Conservation (phyloP, 1,284 basidiomycete species). For the Cystobasidium pallidum region DNA sequence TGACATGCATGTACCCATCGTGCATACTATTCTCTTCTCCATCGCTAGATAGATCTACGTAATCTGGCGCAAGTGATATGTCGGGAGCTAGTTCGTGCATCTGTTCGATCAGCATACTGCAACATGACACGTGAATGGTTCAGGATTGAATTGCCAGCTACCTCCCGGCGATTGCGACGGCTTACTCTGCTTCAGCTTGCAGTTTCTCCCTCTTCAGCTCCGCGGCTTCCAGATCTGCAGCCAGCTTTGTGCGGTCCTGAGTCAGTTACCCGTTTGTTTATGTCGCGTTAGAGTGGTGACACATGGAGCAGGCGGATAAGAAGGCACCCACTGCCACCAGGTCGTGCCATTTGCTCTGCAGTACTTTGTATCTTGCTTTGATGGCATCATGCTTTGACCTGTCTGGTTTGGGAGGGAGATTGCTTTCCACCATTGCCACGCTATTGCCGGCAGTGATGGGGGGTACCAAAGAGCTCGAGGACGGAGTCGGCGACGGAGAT, state of each 20-base stretch:
- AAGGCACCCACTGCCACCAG: slow-evolving; percentile 13
- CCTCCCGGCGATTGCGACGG: not conserved
- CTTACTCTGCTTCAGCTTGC: slow-evolving; percentile 42
- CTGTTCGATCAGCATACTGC: slow-evolving; percentile 41
- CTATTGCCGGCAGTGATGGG: not conserved
- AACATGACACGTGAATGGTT: not conserved
- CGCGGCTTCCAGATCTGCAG: slow-evolving; percentile 28
- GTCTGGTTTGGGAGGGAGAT: slow-evolving; percentile 29
- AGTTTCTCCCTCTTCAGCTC: slow-evolving; percentile 27
- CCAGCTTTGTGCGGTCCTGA: slow-evolving; percentile 31
- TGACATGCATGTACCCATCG: slow-evolving; percentile 13
- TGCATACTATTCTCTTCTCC: slow-evolving; percentile 3
- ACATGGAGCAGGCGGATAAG: not conserved
- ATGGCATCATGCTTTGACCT: slow-evolving; percentile 28
- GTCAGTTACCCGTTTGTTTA: not conserved
- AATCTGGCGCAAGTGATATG: slow-evolving; percentile 35
- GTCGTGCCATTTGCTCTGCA: slow-evolving; percentile 37
- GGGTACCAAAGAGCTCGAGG: not conserved
- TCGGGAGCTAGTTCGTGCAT: slow-evolving; percentile 36
- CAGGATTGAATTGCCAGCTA: not conserved
- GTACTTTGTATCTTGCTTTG: slow-evolving; percentile 14
- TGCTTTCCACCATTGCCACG: not conserved
- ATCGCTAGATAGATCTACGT: slow-evolving; percentile 22
- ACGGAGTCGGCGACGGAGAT: slow-evolving; percentile 12
- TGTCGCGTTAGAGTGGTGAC: not conserved